Conservation (phyloP, 371 early-diverging fungal genomes). For the Gilbertella persicaria region DNA sequence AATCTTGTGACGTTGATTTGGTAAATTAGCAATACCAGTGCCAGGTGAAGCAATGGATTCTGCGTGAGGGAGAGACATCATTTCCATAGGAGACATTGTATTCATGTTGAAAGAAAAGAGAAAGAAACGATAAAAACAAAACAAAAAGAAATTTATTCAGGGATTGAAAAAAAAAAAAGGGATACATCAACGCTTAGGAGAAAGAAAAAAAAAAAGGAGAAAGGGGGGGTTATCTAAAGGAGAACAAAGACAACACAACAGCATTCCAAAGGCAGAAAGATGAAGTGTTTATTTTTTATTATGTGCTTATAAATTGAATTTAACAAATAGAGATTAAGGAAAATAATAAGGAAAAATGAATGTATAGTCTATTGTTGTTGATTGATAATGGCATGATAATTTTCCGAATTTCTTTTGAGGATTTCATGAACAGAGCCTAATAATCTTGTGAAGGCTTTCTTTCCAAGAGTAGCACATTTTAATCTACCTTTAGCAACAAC, state of each 20-base stretch:
- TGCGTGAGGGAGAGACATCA: constrained; percentile 39
- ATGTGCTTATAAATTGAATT: too few species aligned
- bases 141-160: constrained; percentile 5
- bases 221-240: too few species aligned
- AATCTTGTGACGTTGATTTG: constrained; percentile 96
- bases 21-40: constrained; percentile 98
- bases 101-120: constrained; percentile 17
- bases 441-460: constrained; percentile 88
- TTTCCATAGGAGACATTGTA: constrained; percentile 34
- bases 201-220: too few species aligned
- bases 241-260: too few species aligned
- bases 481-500: constrained; percentile 81
- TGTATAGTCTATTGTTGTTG: constrained; percentile 25
- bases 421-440: constrained; percentile 91
- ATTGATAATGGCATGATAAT: constrained; percentile 58
- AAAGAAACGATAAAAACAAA: constrained; percentile 1
- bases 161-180: too few species aligned
- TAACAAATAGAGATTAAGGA: too few species aligned
- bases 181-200: too few species aligned
- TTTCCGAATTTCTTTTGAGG: constrained; percentile 82
- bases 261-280: too few species aligned
- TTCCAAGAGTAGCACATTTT: constrained; percentile 89
- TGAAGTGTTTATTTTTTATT: too few species aligned
- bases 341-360: too few species aligned
- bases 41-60: constrained; percentile 61